Evolutionary conservation across 306 rosid species (phyloP).

Genomic region (Spatholobus suberectus): DNA sequence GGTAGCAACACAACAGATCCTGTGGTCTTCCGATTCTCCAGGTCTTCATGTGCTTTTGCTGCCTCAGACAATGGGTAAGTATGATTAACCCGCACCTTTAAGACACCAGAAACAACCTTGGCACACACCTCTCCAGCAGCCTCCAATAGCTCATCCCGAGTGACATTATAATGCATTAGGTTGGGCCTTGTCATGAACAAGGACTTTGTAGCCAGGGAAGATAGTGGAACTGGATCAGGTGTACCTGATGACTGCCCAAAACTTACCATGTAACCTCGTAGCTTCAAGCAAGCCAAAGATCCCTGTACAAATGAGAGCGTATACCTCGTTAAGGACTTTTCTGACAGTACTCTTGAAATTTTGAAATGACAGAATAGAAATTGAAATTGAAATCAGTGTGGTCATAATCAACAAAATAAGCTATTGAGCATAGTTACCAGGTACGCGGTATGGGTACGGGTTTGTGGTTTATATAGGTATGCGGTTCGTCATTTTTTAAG

Average conservation of each 20-base stretch:
- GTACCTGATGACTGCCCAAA: conserved; percentile 90
- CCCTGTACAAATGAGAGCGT: conserved; percentile 50
- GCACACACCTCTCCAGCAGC: conserved; percentile 79
- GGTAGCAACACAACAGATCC: conserved; percentile 89
- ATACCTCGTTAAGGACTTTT: neutral
- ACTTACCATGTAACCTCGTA: conserved; percentile 77
- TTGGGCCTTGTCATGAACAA: conserved; percentile 84
- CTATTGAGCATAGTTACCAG: too few relatives aligned
- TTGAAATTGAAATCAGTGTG: neutral
- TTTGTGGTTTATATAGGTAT: too few relatives aligned
- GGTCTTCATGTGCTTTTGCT: conserved; percentile 80
- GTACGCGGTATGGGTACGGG: too few relatives aligned
- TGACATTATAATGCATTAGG: conserved; percentile 59
- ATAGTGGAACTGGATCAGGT: conserved; percentile 85
- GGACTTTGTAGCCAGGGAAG: conserved; percentile 72
- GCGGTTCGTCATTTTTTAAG: too few relatives aligned
- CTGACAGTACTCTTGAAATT: neutral
- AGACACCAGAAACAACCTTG: conserved; percentile 57
- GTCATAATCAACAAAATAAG: neutral
- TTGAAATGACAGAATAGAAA: neutral
- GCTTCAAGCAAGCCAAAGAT: conserved; percentile 74
- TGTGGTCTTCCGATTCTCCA: conserved; percentile 76
- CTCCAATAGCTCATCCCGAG: conserved; percentile 69
- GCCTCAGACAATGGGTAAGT: conserved; percentile 82
- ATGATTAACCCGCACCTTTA: conserved; percentile 75